These are phyloP conservation scores for Emergomyces pasteurianus DNA, from an alignment of 2,329 filamentous ascomycete species.

Conservation along the genomic window DNA sequence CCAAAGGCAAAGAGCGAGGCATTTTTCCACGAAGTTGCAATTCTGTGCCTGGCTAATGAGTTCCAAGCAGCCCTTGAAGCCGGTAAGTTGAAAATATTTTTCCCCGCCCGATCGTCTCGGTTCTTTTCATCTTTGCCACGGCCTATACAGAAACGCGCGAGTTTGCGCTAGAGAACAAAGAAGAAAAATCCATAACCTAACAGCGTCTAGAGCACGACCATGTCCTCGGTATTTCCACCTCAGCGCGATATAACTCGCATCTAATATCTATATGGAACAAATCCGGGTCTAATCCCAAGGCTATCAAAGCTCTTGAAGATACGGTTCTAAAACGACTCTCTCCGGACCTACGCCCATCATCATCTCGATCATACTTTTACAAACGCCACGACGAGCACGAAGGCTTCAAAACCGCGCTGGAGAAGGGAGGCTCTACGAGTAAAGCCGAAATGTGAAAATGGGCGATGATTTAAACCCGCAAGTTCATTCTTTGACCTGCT, in stretches of 20 bases:
- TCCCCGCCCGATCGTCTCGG: not conserved
- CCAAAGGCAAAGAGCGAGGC: constrained; percentile 57
- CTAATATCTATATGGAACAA: constrained; percentile 92
- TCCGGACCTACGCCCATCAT: constrained; percentile 58
- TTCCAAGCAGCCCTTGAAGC: constrained; percentile 59
- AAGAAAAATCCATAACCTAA: not conserved
- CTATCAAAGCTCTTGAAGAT: constrained; percentile 60
- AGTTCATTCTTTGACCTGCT: not conserved
- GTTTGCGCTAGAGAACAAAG: not conserved
- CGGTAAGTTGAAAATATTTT: constrained; percentile 49
- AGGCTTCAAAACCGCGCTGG: constrained; percentile 51
- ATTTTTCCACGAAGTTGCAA: constrained; percentile 27
- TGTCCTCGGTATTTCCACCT: constrained; percentile 77
- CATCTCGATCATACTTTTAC: constrained; percentile 50
- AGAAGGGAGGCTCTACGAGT: constrained; percentile 1
- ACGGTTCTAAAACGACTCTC: constrained; percentile 64
- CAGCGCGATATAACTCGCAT: constrained; percentile 77
- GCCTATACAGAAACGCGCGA: not conserved
- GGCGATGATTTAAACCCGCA: not conserved
- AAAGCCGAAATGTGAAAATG: not conserved
- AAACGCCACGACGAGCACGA: constrained; percentile 83
- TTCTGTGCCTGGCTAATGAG: constrained; percentile 27
- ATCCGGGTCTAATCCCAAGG: constrained; percentile 66
- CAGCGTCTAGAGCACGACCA: constrained; percentile 56
- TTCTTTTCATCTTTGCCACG: not conserved